phyloP scores from a whole-genome alignment of 2,329 filamentous ascomycete species.

The Aureobasidium melanogenum region DNA sequence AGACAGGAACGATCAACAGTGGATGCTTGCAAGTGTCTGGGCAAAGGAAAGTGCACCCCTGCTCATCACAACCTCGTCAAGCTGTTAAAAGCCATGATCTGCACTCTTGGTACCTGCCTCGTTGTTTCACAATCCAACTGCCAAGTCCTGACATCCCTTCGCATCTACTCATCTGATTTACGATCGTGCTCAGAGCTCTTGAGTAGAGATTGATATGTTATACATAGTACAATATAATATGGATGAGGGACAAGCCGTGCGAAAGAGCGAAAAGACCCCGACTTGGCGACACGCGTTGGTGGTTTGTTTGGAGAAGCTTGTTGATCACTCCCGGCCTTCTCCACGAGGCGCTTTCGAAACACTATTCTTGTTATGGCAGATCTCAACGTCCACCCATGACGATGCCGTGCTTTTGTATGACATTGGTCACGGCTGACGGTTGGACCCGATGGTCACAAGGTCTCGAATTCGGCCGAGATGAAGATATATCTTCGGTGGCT shows the following conservation, averaged over 20 bases:
- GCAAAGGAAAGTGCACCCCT: background rate
- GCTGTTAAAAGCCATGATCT: background rate
- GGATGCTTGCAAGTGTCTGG: background rate
- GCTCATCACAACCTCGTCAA: constrained; percentile 2
- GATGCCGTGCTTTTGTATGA: background rate
- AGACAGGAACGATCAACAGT: background rate
- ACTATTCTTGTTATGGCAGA: background rate
- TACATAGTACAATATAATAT: background rate
- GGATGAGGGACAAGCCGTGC: background rate
- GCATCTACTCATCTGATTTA: background rate
- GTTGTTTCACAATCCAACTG: background rate
- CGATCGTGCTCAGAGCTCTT: background rate
- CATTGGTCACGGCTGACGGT: background rate
- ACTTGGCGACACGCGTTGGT: constrained; percentile 1
- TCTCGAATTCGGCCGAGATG: background rate
- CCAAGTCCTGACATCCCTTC: background rate
- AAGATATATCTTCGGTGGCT: background rate
- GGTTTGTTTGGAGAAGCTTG: background rate
- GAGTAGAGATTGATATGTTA: background rate
- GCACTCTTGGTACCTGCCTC: background rate
- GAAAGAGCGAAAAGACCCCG: background rate
- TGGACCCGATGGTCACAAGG: background rate
- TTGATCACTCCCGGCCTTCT: background rate
- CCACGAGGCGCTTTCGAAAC: background rate
- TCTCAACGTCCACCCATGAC: constrained; percentile 1